These are phyloP conservation scores for Crucibulum laeve DNA, from an alignment of 768 basidiomycete species.

Conservation along the genomic window DNA sequence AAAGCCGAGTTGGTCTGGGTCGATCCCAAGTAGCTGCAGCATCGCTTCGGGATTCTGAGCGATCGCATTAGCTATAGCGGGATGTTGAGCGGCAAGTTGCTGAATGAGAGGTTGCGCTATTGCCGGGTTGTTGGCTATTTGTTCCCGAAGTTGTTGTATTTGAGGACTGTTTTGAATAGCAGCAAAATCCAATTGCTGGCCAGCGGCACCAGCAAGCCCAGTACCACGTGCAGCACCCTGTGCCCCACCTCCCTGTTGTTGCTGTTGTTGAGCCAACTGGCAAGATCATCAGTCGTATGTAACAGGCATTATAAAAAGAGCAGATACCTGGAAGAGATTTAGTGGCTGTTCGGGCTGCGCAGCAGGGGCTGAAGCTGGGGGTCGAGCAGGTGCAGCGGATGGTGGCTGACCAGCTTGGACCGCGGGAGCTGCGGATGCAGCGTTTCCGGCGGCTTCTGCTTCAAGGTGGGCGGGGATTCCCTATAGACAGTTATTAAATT, in stretches of 20 bases:
- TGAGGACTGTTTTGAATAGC: constrained; percentile 60
- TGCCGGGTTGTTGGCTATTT: constrained; percentile 74
- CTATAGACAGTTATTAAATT: constrained; percentile 30
- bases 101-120: constrained; percentile 79
- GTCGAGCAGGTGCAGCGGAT: constrained; percentile 26
- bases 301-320: not conserved
- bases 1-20: constrained; percentile 26
- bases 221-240: constrained; percentile 20
- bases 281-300: constrained; percentile 1
- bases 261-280: constrained; percentile 73
- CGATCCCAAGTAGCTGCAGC: constrained; percentile 54
- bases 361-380: constrained; percentile 33
- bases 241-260: constrained; percentile 38
- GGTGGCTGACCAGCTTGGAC: constrained; percentile 21
- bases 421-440: constrained; percentile 23
- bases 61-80: constrained; percentile 65
- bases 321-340: constrained; percentile 81
- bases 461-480: constrained; percentile 76
- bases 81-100: constrained; percentile 73
- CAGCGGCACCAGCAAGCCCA: constrained; percentile 30
- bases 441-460: constrained; percentile 39
- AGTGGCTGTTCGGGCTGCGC: constrained; percentile 49
- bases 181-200: constrained; percentile 35
- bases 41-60: constrained; percentile 71
- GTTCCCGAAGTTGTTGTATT: constrained; percentile 67